Base-by-base conservation (phyloP, 2,329 filamentous ascomycete species). In the Penicillium sp. region DNA sequence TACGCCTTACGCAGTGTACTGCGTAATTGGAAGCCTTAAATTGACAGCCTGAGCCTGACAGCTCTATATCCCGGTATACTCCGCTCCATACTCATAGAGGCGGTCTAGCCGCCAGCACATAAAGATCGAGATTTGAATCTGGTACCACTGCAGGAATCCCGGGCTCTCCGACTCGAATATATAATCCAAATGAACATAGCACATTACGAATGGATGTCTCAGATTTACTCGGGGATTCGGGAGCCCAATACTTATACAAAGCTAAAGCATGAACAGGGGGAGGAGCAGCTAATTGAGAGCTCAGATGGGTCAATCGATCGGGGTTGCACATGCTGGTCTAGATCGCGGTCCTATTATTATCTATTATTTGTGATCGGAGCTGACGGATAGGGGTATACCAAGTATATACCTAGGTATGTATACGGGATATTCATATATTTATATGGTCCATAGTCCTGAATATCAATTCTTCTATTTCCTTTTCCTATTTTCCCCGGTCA, bases 61-160 rank as follows among this genome's bases (percentile, higher is more conserved):
- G 29, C 29, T 26, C 24, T 34, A 34, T 18, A 18, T 32, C 29
- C 18, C 18, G 18, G n/a, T 5, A 14, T 24, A 6, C 14, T 24
- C n/a, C 20, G 35, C 14, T 24, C n/a, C 20, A 20, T 20, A 37
- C 5, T 13, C 22, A 37, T 37, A 35, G 43, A 46, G 47, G 26
- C 47, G 47, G 47, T 50, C 47, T 46, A 29, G 38, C 34, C 14
- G 47, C 42, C 47, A 50, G 42, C 47, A 43, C 47, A 50, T 26
- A 32, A 47, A 36, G 24, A 42, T 42, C 27, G 14, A 29, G 32
- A 46, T 46, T 46, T 40, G 27, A 29, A 42, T 46, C 35, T 40
- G 18, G 35, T 23, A 50, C 39, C 26, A 41, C 46, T 46, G 39
- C 47, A 46, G 39, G 28, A 40, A 4, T 39, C 27, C 38, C 47